Evolutionary conservation across 164 flowering plant species (phyloP), one percentile per base, ranked within the genome.

Genomic region (Warburgia ugandensis): DNA sequence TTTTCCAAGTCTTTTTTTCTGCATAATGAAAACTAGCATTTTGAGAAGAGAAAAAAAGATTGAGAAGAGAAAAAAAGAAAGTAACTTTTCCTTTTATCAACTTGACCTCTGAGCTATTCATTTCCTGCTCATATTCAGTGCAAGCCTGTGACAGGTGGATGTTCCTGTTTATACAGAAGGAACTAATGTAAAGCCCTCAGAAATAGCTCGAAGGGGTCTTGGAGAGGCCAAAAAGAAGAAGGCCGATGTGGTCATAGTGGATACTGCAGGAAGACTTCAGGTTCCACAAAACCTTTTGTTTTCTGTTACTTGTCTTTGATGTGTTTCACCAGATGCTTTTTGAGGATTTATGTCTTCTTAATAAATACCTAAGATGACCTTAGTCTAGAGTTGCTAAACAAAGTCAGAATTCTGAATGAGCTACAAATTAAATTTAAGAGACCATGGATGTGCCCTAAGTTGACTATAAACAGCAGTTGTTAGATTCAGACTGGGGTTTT

Each of bases 211-310:
- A 62, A 78, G 71, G 73, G 98, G 95, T 69, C 59, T 92, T 37
- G 61, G 65, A 23, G 98, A 92, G 76, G 94, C 94, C 54, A 83
- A 68, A 64, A 80, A 75, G 76, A 77, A 81, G 68, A 81, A 76
- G 20, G 58, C 68, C 14, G 95, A 87, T 77, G 98, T 87, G 45
- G 94, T 92, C 51, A 83, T 92, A 45, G 79, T 92, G 74, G 96
- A 92, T 69, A 92, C 98, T 56, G 98, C 98, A 45, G 98, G 98
- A 62, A 81, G 98, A 67, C 90, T 91, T 69, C 98, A 91, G 94
- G 97, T 84, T 56, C 28, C 59, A 36, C 37, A 7, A 50, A 28
- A 40, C 50, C n/a, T 22, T 44, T 22, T 61, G 7, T 28, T 54
- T 23, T 20, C 29, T 54, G 28, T 28, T 22, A 17, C 17, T 38